Evolutionary conservation across 2,329 filamentous ascomycete genomes (phyloP).

Genomic region (Fusarium odoratissimum): DNA sequence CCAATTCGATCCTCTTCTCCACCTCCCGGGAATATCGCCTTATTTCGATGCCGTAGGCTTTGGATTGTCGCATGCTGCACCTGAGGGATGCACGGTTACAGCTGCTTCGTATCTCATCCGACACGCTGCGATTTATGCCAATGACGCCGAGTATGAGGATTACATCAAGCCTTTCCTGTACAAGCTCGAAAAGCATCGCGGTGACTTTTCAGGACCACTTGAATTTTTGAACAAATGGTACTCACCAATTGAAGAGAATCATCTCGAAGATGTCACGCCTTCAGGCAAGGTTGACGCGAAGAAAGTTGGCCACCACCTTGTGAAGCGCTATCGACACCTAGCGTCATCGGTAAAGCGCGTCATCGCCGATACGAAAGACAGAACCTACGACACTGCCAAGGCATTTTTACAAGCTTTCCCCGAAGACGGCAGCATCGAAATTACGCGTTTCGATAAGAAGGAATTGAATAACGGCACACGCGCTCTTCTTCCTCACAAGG

Average conservation of each 20-base stretch:
- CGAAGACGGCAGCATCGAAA: constrained; percentile 23
- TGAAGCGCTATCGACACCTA: constrained; percentile 35
- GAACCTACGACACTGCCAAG: constrained; percentile 40
- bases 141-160: constrained; percentile 41
- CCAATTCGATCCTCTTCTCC: constrained; percentile 39
- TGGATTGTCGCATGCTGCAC: constrained; percentile 32
- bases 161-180: constrained; percentile 39
- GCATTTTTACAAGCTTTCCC: constrained; percentile 32
- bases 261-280: constrained; percentile 39
- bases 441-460: constrained; percentile 34
- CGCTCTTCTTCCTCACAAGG: constrained; percentile 42
- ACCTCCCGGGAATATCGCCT: constrained; percentile 42
- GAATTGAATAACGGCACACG: constrained; percentile 37
- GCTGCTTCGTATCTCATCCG: constrained; percentile 41
- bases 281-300: constrained; percentile 36
- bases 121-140: constrained; percentile 41
- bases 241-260: constrained; percentile 38
- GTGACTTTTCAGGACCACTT: constrained; percentile 34
- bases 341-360: constrained; percentile 39
- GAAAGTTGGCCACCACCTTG: constrained; percentile 30
- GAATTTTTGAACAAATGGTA: constrained; percentile 37
- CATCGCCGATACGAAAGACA: constrained; percentile 36
- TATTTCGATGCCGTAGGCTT: constrained; percentile 43
- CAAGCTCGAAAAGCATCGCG: constrained; percentile 38
- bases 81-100: constrained; percentile 38